These are phyloP conservation scores for Cordyceps cateniannulata DNA, from an alignment of 2,329 filamentous ascomycete genomes.

Conservation along the genomic window DNA sequence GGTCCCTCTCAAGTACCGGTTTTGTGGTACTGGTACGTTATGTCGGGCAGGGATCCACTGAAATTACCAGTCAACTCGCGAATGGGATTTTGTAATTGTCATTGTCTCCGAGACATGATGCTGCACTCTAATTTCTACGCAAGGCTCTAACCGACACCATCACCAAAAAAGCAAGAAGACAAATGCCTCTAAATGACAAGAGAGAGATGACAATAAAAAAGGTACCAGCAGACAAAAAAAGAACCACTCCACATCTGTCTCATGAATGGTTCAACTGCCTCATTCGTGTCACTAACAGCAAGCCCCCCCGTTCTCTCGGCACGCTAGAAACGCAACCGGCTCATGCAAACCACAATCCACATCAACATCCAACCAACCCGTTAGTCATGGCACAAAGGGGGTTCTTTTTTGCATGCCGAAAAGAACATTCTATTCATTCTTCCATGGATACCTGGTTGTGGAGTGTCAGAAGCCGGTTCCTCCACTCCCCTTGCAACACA, in stretches of 20 bases:
- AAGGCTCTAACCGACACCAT: too few species aligned
- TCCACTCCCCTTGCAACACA: background rate
- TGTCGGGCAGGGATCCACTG: too few species aligned
- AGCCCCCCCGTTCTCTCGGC: background rate
- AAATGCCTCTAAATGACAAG: background rate
- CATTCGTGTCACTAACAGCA: background rate
- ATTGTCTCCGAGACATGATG: too few species aligned
- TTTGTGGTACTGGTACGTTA: too few species aligned
- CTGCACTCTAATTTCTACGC: too few species aligned
- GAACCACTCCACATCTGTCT: background rate
- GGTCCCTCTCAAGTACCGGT: too few species aligned
- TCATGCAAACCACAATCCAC: background rate
- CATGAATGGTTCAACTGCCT: background rate
- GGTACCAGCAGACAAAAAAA: background rate
- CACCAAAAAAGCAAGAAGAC: background rate
- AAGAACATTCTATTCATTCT: background rate
- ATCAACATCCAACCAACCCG: background rate
- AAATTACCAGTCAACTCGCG: too few species aligned
- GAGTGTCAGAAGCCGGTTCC: too few species aligned
- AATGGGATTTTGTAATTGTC: too few species aligned
- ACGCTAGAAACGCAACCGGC: background rate
- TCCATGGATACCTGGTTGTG: too few species aligned
- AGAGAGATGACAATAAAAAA: background rate
- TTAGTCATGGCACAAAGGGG: background rate
- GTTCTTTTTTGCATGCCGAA: background rate